A percentile compares a stretch with the other conserved stretches of the same genome.
phyloP scores from a whole-genome alignment of 257 asterid species.

The Solanum pinnatisectum region DNA sequence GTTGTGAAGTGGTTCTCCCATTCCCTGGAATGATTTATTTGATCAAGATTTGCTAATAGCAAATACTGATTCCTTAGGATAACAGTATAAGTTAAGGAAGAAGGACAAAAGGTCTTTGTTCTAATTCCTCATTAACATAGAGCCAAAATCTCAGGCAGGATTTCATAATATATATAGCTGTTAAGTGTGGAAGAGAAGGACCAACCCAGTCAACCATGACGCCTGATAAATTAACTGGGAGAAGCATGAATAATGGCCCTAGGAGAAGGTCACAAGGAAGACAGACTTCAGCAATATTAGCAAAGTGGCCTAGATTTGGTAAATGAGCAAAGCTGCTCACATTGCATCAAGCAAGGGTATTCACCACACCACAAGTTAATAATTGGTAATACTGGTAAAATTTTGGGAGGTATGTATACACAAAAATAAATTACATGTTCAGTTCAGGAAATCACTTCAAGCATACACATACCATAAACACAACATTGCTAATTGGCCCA shows the following conservation, averaged over 20 bases:
- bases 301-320: neutral
- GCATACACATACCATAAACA: slow-evolving; percentile 63
- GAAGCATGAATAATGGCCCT: neutral
- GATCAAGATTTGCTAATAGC: neutral
- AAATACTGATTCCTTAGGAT: neutral
- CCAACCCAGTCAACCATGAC: neutral
- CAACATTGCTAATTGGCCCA: slow-evolving; percentile 77
- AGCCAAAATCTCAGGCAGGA: neutral
- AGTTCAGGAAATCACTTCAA: neutral
- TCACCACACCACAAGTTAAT: neutral
- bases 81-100: neutral
- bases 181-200: neutral
- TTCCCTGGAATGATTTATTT: slow-evolving; percentile 42
- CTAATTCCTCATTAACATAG: neutral
- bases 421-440: neutral
- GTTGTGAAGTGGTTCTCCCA: slow-evolving; percentile 99
- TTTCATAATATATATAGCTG: neutral
- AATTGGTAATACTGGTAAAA: neutral
- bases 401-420: neutral
- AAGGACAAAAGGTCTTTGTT: neutral
- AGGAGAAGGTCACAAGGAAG: neutral
- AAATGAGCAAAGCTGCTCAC: neutral
- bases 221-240: neutral
- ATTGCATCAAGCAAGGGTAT: neutral
- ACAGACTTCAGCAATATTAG: neutral